A percentile compares a stretch with the other conserved stretches of the same genome.
phyloP scores from a whole-genome alignment of 768 basidiomycete species.

The Cystoderma amianthinum region DNA sequence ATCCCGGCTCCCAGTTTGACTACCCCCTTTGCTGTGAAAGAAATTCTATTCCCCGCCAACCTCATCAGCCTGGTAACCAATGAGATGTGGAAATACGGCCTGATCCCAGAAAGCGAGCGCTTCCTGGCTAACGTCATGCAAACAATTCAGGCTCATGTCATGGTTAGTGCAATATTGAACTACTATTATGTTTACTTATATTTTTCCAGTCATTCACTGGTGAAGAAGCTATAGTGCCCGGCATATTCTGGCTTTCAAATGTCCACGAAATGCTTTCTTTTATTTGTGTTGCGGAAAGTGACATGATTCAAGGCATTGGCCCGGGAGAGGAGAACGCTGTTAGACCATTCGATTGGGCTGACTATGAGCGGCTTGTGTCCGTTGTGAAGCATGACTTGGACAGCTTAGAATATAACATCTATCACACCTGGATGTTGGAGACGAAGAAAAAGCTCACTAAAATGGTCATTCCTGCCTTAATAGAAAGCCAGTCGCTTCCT shows the following conservation, averaged over 20 bases:
- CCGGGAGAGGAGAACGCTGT: slow-evolving; percentile 91
- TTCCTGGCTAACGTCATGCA: slow-evolving; percentile 99
- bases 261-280: slow-evolving; percentile 99
- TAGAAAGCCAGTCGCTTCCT: slow-evolving; percentile 95
- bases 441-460: slow-evolving; percentile 93
- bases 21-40: slow-evolving; percentile 91
- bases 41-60: slow-evolving; percentile 98
- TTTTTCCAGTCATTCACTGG: slow-evolving; percentile 73
- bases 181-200: slow-evolving; percentile 6
- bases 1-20: slow-evolving; percentile 87
- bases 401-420: slow-evolving; percentile 98
- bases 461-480: slow-evolving; percentile 98
- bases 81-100: slow-evolving; percentile 99
- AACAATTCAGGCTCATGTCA: slow-evolving; percentile 92
- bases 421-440: slow-evolving; percentile 99
- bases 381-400: slow-evolving; percentile 99
- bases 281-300: slow-evolving; percentile 97
- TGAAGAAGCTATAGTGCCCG: slow-evolving; percentile 93
- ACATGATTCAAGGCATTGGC: slow-evolving; percentile 96
- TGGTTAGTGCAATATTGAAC: slow-evolving; percentile 54
- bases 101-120: slow-evolving; percentile 93
- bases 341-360: slow-evolving; percentile 92
- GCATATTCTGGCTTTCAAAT: slow-evolving; percentile 99
- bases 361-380: slow-evolving; percentile 94
- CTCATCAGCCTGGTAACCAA: slow-evolving; percentile 97